Conservation (phyloP, 257 asterid species). For the Scutellaria baicalensis region DNA sequence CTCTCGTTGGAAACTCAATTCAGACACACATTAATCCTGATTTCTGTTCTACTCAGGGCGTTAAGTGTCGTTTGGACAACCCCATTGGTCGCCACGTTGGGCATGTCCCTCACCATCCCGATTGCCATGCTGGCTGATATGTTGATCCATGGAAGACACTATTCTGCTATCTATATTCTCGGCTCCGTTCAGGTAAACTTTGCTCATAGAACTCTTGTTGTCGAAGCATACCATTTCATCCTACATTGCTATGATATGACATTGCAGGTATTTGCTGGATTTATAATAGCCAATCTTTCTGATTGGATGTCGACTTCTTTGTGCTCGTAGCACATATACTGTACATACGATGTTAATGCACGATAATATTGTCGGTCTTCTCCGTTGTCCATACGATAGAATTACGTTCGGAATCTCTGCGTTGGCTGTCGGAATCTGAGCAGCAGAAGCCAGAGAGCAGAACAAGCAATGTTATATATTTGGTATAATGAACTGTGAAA, state of each 20-base stretch:
- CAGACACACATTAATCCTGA: not conserved
- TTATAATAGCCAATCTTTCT: conserved; percentile 70
- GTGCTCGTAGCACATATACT: conserved; percentile 28
- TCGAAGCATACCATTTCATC: not conserved
- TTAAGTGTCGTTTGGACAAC: conserved; percentile 95
- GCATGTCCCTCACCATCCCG: conserved; percentile 92
- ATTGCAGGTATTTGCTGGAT: conserved; percentile 80
- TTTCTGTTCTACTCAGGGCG: conserved; percentile 44
- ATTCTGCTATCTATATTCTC: conserved; percentile 68
- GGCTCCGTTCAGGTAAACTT: conserved; percentile 82
- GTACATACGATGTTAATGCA: not conserved
- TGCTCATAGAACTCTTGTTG: not conserved
- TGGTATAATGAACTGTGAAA: not conserved
- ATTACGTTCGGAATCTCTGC: not conserved
- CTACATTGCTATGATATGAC: not conserved
- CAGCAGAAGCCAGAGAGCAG: not conserved
- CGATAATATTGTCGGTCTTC: not conserved
- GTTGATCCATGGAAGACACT: conserved; percentile 85
- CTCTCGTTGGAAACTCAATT: not conserved
- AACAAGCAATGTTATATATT: not conserved
- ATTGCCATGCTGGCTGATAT: conserved; percentile 92
- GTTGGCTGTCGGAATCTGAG: not conserved
- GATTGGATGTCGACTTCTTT: conserved; percentile 36
- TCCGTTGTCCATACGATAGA: not conserved
- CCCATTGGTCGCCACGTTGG: conserved; percentile 87